Conservation (phyloP, 192 early-diverging fungal genomes). For the Paraglomus occultum region DNA sequence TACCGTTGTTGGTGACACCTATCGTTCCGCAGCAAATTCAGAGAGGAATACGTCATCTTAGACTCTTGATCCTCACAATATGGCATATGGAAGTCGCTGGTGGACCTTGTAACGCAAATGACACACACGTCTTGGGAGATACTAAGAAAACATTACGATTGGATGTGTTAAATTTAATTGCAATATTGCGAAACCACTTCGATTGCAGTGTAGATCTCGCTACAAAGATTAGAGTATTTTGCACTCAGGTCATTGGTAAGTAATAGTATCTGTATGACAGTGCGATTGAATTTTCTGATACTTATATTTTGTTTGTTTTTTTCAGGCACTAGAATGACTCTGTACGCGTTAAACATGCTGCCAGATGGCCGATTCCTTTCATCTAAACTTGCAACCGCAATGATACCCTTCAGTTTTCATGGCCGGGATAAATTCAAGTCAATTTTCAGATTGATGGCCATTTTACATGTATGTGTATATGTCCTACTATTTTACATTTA, state of each 20-base stretch:
- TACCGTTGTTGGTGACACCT: too few species aligned
- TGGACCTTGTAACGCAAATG: constrained; percentile 6
- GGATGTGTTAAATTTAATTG: constrained; percentile 30
- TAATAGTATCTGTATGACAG: constrained; percentile 20
- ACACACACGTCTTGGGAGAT: constrained; percentile 6
- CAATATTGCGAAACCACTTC: constrained; percentile 25
- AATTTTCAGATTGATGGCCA: constrained; percentile 23
- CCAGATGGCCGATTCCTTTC: constrained; percentile 23
- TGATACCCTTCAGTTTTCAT: constrained; percentile 24
- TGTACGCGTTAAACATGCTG: constrained; percentile 26
- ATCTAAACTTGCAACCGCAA: constrained; percentile 1
- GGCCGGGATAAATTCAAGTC: constrained; percentile 12
- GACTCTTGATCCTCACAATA: too few species aligned
- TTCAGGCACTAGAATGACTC: constrained; percentile 22
- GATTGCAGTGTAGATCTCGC: constrained; percentile 18
- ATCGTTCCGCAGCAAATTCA: too few species aligned
- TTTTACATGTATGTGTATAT: constrained; percentile 23
- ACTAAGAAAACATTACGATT: constrained; percentile 25
- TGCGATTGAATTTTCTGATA: constrained; percentile 17
- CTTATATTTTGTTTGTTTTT: constrained; percentile 10
- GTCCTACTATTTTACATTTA: constrained; percentile 4
- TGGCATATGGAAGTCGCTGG: constrained; percentile 18
- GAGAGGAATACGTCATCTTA: too few species aligned
- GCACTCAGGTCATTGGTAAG: constrained; percentile 25
- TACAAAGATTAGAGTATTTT: constrained; percentile 18